phyloP scores from a whole-genome alignment of 371 early-diverging fungal genomes.

The Cokeromyces recurvatus region DNA sequence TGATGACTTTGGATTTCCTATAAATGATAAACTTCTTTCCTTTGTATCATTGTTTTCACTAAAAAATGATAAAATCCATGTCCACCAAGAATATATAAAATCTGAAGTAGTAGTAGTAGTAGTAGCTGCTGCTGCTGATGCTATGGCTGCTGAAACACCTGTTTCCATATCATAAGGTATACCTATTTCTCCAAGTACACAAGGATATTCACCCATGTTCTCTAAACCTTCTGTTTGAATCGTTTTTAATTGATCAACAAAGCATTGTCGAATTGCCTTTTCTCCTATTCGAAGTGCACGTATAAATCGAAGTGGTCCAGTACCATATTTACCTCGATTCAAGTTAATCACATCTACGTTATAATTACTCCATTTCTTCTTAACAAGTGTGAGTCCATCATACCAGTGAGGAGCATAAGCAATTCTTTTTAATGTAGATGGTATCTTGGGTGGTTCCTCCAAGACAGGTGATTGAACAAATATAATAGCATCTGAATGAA shows the following conservation, averaged over 20 bases:
- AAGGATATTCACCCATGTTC: slow-evolving; percentile 49
- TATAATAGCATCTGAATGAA: slow-evolving; percentile 50
- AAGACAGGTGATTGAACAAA: slow-evolving; percentile 69
- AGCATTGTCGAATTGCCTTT: slow-evolving; percentile 54
- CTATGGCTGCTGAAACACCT: too few relatives aligned
- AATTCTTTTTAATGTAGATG: slow-evolving; percentile 37
- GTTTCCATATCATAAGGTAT: slow-evolving; percentile 69
- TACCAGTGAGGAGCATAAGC: slow-evolving; percentile 78
- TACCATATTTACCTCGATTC: slow-evolving; percentile 58
- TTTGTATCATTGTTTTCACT: background rate
- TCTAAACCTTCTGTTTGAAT: slow-evolving; percentile 50
- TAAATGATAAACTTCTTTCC: background rate
- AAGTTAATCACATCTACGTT: slow-evolving; percentile 66
- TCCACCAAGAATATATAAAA: background rate
- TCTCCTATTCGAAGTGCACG: slow-evolving; percentile 59
- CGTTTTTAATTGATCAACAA: slow-evolving; percentile 53
- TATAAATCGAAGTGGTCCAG: slow-evolving; percentile 42
- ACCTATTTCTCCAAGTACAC: slow-evolving; percentile 69
- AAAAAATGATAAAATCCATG: slow-evolving; percentile 10
- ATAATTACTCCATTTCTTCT: slow-evolving; percentile 62
- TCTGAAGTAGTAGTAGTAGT: background rate
- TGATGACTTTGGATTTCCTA: slow-evolving; percentile 28
- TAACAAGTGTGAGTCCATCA: slow-evolving; percentile 66
- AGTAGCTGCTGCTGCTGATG: background rate
- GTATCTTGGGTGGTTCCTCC: slow-evolving; percentile 51